Evolutionary conservation across 306 rosid species (phyloP).

Genomic region (Pyrus pyrifolia): DNA sequence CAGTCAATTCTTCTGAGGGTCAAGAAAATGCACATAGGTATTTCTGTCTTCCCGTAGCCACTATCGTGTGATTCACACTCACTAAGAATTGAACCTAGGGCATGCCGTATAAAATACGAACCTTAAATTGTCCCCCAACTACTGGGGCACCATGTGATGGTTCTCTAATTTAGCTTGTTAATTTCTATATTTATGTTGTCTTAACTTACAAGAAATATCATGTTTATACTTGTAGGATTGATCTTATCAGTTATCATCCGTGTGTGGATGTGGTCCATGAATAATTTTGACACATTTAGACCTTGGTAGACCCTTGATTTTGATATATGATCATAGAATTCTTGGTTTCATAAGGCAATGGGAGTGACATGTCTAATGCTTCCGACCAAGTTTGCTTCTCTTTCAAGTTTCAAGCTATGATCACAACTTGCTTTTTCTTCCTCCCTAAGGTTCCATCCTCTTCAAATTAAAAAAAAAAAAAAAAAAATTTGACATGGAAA

Average conservation of each 20-base stretch:
- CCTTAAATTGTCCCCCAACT: too few species aligned
- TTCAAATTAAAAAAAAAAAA: background rate
- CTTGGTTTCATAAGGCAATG: background rate
- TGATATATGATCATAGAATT: background rate
- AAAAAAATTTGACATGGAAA: background rate
- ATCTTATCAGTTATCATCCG: background rate
- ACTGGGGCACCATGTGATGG: too few species aligned
- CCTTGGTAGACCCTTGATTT: background rate
- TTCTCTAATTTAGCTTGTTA: background rate
- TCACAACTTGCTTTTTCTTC: slow-evolving; percentile 6
- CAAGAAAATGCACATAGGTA: too few species aligned
- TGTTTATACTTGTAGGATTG: background rate
- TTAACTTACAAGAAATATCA: too few species aligned
- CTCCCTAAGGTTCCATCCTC: background rate
- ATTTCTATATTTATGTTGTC: background rate
- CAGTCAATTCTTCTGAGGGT: too few species aligned
- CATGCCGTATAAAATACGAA: accelerated
- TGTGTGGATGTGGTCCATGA: background rate
- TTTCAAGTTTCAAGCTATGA: background rate
- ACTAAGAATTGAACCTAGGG: too few species aligned
- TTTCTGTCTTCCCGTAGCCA: accelerated
- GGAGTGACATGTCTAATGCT: slow-evolving; percentile 1
- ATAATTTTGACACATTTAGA: background rate
- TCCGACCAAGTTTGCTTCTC: background rate
- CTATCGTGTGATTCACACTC: too few species aligned